phyloP scores from a whole-genome alignment of 1,284 basidiomycete genomes.

The Vanrija sp. region DNA sequence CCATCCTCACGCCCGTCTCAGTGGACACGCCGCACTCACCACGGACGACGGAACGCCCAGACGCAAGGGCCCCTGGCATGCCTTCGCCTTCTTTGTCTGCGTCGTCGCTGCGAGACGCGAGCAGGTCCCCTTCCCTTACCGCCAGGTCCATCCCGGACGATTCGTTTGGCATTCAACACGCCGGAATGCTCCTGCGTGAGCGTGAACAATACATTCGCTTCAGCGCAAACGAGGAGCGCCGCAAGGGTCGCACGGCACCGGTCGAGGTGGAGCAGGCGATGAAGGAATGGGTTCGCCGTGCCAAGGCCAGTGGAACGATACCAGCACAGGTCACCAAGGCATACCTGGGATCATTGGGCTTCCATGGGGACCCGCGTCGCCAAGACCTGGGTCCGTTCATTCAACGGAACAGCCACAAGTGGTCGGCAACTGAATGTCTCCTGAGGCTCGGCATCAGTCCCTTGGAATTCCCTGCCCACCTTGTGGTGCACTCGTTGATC shows the following conservation, averaged over 20 bases:
- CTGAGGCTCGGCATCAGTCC: slow-evolving; percentile 30
- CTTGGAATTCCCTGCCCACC: slow-evolving; percentile 25
- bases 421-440: slow-evolving; percentile 30
- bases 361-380: slow-evolving; percentile 17
- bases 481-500: slow-evolving; percentile 27
- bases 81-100: neutral
- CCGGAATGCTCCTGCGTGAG: slow-evolving; percentile 31
- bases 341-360: slow-evolving; percentile 26
- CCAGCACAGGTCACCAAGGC: slow-evolving; percentile 14
- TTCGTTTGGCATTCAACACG: slow-evolving; percentile 8
- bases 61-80: neutral
- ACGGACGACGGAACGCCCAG: neutral
- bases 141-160: neutral
- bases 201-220: slow-evolving; percentile 26
- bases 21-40: neutral
- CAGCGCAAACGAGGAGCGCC: slow-evolving; percentile 10
- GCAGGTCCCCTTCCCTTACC: slow-evolving; percentile 7
- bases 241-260: slow-evolving; percentile 8
- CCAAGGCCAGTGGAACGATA: slow-evolving; percentile 15
- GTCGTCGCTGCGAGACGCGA: slow-evolving; percentile 9
- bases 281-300: slow-evolving; percentile 21
- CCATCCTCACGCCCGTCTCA: neutral
- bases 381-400: slow-evolving; percentile 27
- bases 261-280: slow-evolving; percentile 20
- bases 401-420: slow-evolving; percentile 6